phyloP scores from a whole-genome alignment of 1,284 basidiomycete species.

The Lentinula novae-zelandiae region DNA sequence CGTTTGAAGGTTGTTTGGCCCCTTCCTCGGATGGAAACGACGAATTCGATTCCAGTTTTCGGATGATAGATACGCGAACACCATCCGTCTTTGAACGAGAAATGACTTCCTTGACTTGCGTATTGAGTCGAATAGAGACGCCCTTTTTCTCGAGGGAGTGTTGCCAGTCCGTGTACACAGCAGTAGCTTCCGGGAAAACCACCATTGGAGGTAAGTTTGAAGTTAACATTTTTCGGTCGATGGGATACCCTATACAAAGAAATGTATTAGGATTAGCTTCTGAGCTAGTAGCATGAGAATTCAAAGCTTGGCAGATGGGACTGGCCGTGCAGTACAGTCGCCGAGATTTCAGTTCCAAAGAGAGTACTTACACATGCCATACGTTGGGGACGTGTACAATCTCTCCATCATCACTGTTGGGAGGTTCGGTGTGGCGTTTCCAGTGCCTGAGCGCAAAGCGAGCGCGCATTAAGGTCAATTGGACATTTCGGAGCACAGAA shows the following conservation, averaged over 20 bases:
- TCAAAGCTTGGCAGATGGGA: neutral
- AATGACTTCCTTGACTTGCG: slow-evolving; percentile 10
- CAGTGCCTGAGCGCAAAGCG: slow-evolving; percentile 10
- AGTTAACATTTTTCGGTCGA: slow-evolving; percentile 12
- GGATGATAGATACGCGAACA: slow-evolving; percentile 6
- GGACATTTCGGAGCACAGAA: neutral
- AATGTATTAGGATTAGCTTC: neutral
- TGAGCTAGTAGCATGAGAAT: slow-evolving; percentile 1
- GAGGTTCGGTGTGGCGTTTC: slow-evolving; percentile 18
- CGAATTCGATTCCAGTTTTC: neutral
- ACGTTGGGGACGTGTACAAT: slow-evolving; percentile 17
- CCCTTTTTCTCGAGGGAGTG: slow-evolving; percentile 9
- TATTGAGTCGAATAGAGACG: slow-evolving; percentile 12
- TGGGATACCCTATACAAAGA: slow-evolving; percentile 12
- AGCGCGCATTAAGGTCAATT: neutral
- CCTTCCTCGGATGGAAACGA: neutral
- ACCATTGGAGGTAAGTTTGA: slow-evolving; percentile 18
- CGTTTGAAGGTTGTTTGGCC: neutral
- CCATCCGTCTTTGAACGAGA: slow-evolving; percentile 11
- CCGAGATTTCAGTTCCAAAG: neutral
- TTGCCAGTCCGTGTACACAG: slow-evolving; percentile 14
- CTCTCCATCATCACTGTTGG: slow-evolving; percentile 18
- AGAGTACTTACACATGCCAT: slow-evolving; percentile 17
- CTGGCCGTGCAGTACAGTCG: neutral
- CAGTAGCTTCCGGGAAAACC: slow-evolving; percentile 15